These are phyloP conservation scores for Isoetes taiwanensis DNA, from an alignment of 75 land plant genomes.

Conservation along the genomic window DNA sequence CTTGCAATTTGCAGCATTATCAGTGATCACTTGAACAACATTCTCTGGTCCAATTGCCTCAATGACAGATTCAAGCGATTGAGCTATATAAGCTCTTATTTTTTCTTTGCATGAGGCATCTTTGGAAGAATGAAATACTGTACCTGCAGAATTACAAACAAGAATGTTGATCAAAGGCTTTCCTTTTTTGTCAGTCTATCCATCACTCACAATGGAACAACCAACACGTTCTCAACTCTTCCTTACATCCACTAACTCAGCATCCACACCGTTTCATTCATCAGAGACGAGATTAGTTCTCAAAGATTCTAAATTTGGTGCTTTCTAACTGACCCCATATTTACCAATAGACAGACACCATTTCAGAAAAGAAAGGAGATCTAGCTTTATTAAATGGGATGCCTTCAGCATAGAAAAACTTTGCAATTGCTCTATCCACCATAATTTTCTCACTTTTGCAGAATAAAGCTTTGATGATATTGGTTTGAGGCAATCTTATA, in stretches of 20 bases:
- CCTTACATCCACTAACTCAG: slow-evolving; percentile 21
- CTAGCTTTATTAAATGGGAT: slow-evolving; percentile 9
- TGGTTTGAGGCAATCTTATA: too few relatives aligned
- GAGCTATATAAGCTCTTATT: slow-evolving; percentile 14
- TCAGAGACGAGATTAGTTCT: slow-evolving; percentile 22
- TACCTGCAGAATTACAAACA: slow-evolving; percentile 17
- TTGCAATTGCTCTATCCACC: too few relatives aligned
- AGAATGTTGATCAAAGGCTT: slow-evolving; percentile 25
- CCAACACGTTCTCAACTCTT: slow-evolving; percentile 22
- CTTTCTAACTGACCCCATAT: background rate
- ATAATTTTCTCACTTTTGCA: too few relatives aligned
- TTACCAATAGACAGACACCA: slow-evolving; percentile 16
- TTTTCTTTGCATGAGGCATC: slow-evolving; percentile 21
- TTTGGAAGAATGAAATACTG: slow-evolving; percentile 20
- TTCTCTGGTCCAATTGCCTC: slow-evolving; percentile 35
- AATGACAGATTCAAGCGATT: slow-evolving; percentile 21
- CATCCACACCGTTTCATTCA: slow-evolving; percentile 14
- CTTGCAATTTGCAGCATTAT: slow-evolving; percentile 15
- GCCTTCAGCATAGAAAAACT: too few relatives aligned
- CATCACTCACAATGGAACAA: slow-evolving; percentile 21
- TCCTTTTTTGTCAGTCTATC: slow-evolving; percentile 22
- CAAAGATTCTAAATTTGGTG: slow-evolving; percentile 21
- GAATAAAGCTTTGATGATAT: too few relatives aligned
- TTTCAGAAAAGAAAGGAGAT: slow-evolving; percentile 15
- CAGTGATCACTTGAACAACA: slow-evolving; percentile 54